Evolutionary conservation across 2,329 filamentous ascomycete species (phyloP).

Genomic region (Aspergillus sp.): DNA sequence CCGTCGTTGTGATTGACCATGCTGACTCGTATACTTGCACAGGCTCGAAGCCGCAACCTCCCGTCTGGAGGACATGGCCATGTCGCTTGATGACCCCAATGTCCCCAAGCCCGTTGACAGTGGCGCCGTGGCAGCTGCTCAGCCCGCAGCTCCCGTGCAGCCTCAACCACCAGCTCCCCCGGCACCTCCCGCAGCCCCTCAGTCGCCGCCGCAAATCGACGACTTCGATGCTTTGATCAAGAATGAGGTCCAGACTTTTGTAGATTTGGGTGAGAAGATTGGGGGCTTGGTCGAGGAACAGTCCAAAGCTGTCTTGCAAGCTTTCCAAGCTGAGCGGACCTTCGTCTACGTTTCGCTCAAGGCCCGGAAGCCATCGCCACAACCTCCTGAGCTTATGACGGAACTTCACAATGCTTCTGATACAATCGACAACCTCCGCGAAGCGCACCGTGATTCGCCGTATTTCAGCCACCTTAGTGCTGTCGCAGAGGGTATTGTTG

Average conservation of each 20-base stretch:
- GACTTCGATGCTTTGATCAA: slow-evolving; percentile 79
- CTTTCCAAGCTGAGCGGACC: slow-evolving; percentile 78
- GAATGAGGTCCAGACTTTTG: slow-evolving; percentile 68
- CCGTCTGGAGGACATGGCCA: slow-evolving; percentile 90
- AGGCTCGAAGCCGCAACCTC: slow-evolving; percentile 97
- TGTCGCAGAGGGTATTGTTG: slow-evolving; percentile 82
- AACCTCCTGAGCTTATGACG: slow-evolving; percentile 68
- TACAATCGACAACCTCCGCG: slow-evolving; percentile 71
- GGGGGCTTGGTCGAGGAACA: slow-evolving; percentile 75
- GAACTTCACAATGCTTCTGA: slow-evolving; percentile 79
- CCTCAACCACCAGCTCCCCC: slow-evolving; percentile 29
- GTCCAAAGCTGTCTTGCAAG: slow-evolving; percentile 52
- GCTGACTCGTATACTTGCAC: slow-evolving; percentile 40
- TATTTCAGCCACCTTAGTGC: slow-evolving; percentile 77
- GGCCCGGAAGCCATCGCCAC: slow-evolving; percentile 81
- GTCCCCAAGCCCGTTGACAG: slow-evolving; percentile 29
- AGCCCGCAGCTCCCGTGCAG: slow-evolving; percentile 18
- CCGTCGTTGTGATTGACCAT: background rate
- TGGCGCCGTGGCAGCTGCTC: slow-evolving; percentile 14
- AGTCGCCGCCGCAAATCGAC: slow-evolving; percentile 69
- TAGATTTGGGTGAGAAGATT: slow-evolving; percentile 68
- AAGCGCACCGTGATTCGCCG: slow-evolving; percentile 68
- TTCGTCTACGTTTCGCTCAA: slow-evolving; percentile 85
- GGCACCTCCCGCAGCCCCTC: slow-evolving; percentile 47
- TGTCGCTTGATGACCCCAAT: slow-evolving; percentile 54